A percentile compares a stretch with the other conserved stretches of the same genome.
These are phyloP conservation scores for Calonectria fujianensis DNA, from an alignment of 2,329 filamentous ascomycete genomes.

Conservation along the genomic window DNA sequence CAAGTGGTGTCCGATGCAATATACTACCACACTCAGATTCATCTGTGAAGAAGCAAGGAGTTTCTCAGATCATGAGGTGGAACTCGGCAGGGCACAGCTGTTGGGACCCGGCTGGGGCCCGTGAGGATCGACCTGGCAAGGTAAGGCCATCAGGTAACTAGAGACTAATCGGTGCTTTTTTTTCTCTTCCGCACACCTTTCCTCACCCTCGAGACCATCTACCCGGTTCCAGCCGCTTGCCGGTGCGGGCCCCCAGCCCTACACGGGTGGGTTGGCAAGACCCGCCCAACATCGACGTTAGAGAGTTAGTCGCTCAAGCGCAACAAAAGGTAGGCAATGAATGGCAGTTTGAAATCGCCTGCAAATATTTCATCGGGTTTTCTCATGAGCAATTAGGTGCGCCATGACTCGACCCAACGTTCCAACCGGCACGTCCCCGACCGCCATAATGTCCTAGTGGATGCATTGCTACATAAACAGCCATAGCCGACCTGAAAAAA, in stretches of 20 bases:
- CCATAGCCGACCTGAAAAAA: conserved; percentile 8
- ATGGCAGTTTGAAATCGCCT: neutral
- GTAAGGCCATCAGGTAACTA: neutral
- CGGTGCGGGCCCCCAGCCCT: conserved; percentile 40
- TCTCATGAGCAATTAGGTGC: neutral
- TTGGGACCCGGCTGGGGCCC: neutral
- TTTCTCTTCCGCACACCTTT: neutral
- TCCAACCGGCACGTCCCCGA: conserved; percentile 18
- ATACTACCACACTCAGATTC: neutral
- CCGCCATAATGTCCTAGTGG: conserved; percentile 1
- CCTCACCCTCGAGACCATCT: conserved; percentile 23
- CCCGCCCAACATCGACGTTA: conserved; percentile 12
- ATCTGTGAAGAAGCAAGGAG: neutral
- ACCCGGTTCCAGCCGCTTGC: conserved; percentile 39
- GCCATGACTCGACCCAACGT: conserved; percentile 9
- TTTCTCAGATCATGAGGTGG: conserved; percentile 15
- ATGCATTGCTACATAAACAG: conserved; percentile 7
- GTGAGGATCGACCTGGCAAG: conserved; percentile 10
- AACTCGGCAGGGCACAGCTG: neutral
- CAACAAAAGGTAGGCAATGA: neutral
- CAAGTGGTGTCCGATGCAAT: neutral
- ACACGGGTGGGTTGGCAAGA: conserved; percentile 23
- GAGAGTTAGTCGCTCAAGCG: neutral
- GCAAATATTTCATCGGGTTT: neutral
- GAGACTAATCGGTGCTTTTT: conserved; percentile 20